These are phyloP conservation scores for Hansenula anomala DNA, from an alignment of 1,139 yeast genomes.

Conservation along the genomic window DNA sequence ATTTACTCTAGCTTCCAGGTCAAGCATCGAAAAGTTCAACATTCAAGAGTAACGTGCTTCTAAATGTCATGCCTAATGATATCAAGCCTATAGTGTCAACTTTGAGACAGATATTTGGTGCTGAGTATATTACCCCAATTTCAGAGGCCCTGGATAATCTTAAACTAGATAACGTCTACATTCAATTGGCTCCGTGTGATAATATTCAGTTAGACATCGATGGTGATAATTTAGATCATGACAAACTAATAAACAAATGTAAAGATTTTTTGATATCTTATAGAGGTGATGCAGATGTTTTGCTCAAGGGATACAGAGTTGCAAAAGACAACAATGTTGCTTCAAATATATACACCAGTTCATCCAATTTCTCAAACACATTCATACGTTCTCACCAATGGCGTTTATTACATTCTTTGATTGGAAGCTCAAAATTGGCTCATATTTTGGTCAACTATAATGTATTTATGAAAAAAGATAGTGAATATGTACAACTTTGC, in stretches of 20 bases:
- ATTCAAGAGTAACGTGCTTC: too few relatives aligned
- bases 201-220: neutral
- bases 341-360: constrained; percentile 2
- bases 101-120: too few relatives aligned
- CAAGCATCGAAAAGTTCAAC: too few relatives aligned
- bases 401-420: constrained; percentile 9
- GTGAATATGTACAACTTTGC: constrained; percentile 12
- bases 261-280: constrained; percentile 11
- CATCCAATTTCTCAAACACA: constrained; percentile 2
- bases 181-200: too few relatives aligned
- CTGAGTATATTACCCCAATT: too few relatives aligned
- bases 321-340: constrained; percentile 5
- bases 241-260: constrained; percentile 21
- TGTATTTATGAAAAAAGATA: constrained; percentile 5
- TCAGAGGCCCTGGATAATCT: neutral
- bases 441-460: constrained; percentile 10
- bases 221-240: constrained; percentile 2
- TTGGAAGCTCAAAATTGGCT: constrained; percentile 9
- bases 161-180: neutral
- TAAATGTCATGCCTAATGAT: too few relatives aligned
- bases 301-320: constrained; percentile 16
- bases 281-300: constrained; percentile 16
- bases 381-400: constrained; percentile 10
- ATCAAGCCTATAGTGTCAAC: too few relatives aligned
- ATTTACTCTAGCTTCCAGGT: too few relatives aligned